Percentiles rank a stretch among this genome's conserved stretches.
phyloP scores from a whole-genome alignment of 192 early-diverging fungal genomes.

The Pilobolus umbonatus region DNA sequence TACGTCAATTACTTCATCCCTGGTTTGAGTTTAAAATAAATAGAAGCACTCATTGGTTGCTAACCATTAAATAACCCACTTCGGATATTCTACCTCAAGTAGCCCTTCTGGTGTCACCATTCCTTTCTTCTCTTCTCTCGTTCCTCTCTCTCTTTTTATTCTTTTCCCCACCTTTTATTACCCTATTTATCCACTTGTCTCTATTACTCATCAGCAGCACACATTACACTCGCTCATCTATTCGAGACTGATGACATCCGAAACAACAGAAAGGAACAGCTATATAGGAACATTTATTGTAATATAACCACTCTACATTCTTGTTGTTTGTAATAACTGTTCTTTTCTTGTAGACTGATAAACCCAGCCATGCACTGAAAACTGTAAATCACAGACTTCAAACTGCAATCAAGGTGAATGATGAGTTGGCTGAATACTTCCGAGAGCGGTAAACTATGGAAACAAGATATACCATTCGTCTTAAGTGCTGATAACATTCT shows the following conservation, averaged over 20 bases:
- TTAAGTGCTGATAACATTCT: neutral
- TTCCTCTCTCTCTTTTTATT: conserved; percentile 8
- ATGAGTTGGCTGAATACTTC: conserved; percentile 51
- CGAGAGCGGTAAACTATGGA: conserved; percentile 43
- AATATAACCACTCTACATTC: neutral
- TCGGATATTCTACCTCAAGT: no score
- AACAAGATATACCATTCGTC: neutral
- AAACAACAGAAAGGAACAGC: neutral
- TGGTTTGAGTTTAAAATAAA: no score
- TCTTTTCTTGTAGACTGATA: conserved; percentile 26
- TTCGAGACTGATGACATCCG: neutral
- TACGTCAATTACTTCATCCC: no score
- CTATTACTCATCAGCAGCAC: neutral
- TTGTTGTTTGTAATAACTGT: conserved; percentile 6
- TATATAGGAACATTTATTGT: conserved; percentile 9
- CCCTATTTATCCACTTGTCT: neutral
- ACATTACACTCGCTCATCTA: no score
- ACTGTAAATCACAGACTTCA: conserved; percentile 43
- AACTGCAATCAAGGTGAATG: conserved; percentile 39
- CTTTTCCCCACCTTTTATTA: neutral
- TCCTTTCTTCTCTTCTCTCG: neutral
- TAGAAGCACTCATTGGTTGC: no score
- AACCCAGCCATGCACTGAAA: conserved; percentile 47
- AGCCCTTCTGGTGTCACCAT: no score
- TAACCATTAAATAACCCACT: no score